Conservation (phyloP, 306 rosid genomes). For the Elaeagnus macrophylla region DNA sequence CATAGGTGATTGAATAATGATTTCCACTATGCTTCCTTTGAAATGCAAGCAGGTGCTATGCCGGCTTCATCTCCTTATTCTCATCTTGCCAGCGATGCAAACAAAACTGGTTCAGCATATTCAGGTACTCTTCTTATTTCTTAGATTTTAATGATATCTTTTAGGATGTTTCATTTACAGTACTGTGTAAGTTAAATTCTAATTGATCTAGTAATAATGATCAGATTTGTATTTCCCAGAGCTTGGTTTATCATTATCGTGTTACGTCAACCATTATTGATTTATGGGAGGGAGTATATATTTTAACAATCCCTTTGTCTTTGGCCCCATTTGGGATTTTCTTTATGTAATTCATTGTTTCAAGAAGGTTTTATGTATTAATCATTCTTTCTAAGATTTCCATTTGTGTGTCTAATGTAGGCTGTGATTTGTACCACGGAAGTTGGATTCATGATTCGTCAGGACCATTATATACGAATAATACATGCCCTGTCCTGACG, state of each 20-base stretch:
- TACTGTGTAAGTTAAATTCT: too few relatives aligned
- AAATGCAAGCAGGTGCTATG: slow-evolving; percentile 22
- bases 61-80: slow-evolving; percentile 23
- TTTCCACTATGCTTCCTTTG: slow-evolving; percentile 17
- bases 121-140: slow-evolving; percentile 42
- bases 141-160: slow-evolving; percentile 17
- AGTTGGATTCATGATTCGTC: slow-evolving; percentile 66
- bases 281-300: too few relatives aligned
- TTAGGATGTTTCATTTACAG: slow-evolving; percentile 6
- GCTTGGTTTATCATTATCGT: too few relatives aligned
- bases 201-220: too few relatives aligned
- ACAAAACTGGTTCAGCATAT: slow-evolving; percentile 25
- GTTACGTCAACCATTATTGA: too few relatives aligned
- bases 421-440: slow-evolving; percentile 85
- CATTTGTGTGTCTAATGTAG: slow-evolving; percentile 32
- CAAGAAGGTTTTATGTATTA: background rate
- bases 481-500: slow-evolving; percentile 78
- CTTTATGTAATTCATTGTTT: background rate
- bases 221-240: too few relatives aligned
- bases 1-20: slow-evolving; percentile 25
- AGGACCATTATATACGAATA: slow-evolving; percentile 79
- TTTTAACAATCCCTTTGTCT: too few relatives aligned
- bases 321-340: too few relatives aligned
- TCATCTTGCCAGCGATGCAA: slow-evolving; percentile 18
- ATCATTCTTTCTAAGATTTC: slow-evolving; percentile 10